Base-by-base conservation (phyloP, 768 basidiomycete genomes). In the Lactifluus piperatus region DNA sequence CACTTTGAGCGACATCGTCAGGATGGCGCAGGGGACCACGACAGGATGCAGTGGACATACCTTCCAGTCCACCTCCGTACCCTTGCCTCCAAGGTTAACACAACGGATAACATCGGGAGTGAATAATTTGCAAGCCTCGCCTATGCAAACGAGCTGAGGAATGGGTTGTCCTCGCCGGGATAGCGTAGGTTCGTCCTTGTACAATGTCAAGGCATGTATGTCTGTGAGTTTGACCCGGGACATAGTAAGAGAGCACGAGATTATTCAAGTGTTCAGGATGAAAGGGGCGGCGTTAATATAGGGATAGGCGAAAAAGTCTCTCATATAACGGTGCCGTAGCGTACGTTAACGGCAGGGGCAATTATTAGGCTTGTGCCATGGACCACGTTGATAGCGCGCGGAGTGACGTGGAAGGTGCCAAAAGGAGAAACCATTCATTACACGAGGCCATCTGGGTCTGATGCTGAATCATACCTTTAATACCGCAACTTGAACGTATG, bases 31-130 rank as follows among this genome's bases (percentile, higher is more conserved):
- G 29, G n/a, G 18, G 22, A 56, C n/a, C 20, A 60, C 16, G 57
- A 22, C 24, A 47, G 10, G 11, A 29, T 46, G 18, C 1, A 14
- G 29, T 16, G 44, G 5, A 73, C 79, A 65, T 66, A 85, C 90
- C 80, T 89, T 91, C 94, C 94, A 97, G 67, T 95, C 92, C 3
- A 94, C 83, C 10, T 90, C 88, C 1, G 80, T 76, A 5, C 88
- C 92, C 59, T 74, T 72, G 4, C 88, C 88, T 39, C 94, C 91
- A 18, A 87, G 75, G 63, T 86, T 94, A 56, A 75, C 75, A 72
- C 94, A 97, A 64, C 89, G 84, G 34, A 97, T 85, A 24, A 83
- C 91, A 54, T 92, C 88, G 1, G 94, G 94, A 58, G 84, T 80
- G 71, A 84, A 95, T 24, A 81, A 67, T 39, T 74, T 76, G 71